Conservation (phyloP, 2,329 filamentous ascomycete genomes). For the Zymoseptoria passerinii region DNA sequence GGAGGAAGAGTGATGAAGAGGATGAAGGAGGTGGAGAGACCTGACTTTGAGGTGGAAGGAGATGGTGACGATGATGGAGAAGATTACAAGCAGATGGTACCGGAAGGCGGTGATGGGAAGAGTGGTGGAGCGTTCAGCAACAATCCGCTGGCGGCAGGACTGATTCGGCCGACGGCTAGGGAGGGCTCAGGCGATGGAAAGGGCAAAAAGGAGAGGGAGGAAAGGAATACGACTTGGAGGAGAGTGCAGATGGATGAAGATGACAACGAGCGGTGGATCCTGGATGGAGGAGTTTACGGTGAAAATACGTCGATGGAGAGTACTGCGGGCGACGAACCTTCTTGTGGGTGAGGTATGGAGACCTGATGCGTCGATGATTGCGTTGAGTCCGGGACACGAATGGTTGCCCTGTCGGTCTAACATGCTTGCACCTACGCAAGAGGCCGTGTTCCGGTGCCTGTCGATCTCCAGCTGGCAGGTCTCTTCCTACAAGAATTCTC, state of each 20-base stretch:
- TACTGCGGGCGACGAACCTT: not conserved
- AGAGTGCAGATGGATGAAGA: constrained; percentile 46
- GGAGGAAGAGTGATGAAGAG: constrained; percentile 67
- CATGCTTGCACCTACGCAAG: no score
- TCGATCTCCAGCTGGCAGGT: no score
- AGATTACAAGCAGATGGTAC: constrained; percentile 22
- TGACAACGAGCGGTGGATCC: constrained; percentile 47
- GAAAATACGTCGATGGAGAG: not conserved
- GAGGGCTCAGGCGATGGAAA: constrained; percentile 46
- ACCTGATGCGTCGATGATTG: no score
- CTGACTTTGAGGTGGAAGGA: constrained; percentile 40
- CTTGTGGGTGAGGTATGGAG: not conserved
- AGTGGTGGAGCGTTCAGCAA: constrained; percentile 54
- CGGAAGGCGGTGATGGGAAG: constrained; percentile 14
- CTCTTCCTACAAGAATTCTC: no score
- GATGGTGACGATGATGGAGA: constrained; percentile 31
- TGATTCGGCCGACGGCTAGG: constrained; percentile 55
- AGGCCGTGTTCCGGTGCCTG: no score
- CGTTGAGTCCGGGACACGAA: no score
- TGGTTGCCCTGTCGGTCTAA: no score
- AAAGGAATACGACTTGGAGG: constrained; percentile 35
- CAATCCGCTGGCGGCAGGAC: constrained; percentile 57
- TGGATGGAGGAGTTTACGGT: constrained; percentile 45
- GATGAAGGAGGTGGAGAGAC: constrained; percentile 54
- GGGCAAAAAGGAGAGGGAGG: constrained; percentile 31